phyloP scores from a whole-genome alignment of 2,329 filamentous ascomycete genomes.

The Neonectria faginata region DNA sequence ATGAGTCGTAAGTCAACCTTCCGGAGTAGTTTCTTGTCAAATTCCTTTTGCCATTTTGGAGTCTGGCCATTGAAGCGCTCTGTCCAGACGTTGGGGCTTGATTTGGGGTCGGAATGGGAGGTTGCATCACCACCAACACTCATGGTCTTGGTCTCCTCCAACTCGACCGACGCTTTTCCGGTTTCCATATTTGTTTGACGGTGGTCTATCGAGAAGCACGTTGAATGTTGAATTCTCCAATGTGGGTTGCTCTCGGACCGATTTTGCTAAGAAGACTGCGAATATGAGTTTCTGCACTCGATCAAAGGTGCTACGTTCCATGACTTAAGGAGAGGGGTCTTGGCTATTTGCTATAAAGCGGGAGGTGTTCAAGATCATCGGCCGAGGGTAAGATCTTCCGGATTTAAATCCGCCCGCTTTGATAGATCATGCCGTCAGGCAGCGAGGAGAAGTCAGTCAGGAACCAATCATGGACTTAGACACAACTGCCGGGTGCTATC shows the following conservation, averaged over 20 bases:
- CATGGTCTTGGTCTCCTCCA: constrained; percentile 30
- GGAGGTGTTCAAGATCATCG: not conserved
- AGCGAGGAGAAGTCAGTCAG: not conserved
- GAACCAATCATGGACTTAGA: not conserved
- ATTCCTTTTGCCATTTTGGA: constrained; percentile 33
- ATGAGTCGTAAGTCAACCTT: constrained; percentile 66
- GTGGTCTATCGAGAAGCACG: not conserved
- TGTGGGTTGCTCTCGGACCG: not conserved
- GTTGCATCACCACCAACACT: not conserved
- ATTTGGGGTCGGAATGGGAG: not conserved
- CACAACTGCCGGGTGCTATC: not conserved
- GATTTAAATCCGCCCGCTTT: not conserved
- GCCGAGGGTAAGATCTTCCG: constrained; percentile 1
- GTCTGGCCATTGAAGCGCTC: constrained; percentile 30
- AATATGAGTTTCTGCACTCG: too few species aligned
- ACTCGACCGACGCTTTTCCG: constrained; percentile 28
- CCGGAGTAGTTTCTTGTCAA: constrained; percentile 54
- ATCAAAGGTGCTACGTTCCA: not conserved
- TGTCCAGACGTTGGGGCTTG: constrained; percentile 24
- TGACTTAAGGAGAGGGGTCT: not conserved
- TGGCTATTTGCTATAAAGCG: not conserved
- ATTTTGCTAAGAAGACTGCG: not conserved
- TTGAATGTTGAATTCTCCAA: not conserved
- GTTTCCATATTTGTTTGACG: constrained; percentile 19
- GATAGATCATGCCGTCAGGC: not conserved